These are phyloP conservation scores for Lactarius akahatsu DNA, from an alignment of 768 basidiomycete species.

Conservation along the genomic window DNA sequence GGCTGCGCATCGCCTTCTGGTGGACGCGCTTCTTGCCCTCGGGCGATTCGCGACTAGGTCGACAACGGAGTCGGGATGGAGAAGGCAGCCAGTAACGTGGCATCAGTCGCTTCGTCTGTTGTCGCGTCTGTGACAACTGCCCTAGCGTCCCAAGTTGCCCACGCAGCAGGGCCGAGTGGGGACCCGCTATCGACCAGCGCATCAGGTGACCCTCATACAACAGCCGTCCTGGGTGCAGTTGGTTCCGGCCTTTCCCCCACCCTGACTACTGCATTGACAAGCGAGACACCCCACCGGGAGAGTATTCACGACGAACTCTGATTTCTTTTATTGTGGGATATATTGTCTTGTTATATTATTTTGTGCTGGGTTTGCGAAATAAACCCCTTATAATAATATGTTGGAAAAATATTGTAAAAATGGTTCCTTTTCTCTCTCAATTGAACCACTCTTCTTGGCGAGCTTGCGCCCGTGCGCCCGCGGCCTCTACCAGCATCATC, in stretches of 20 bases:
- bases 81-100: slow-evolving; percentile 4
- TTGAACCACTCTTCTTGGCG: too few species aligned
- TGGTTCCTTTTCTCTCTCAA: too few species aligned
- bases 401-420: too few species aligned
- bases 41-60: neutral
- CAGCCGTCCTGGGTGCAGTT: neutral
- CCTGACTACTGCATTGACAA: neutral
- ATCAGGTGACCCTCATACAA: neutral
- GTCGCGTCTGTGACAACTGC: slow-evolving; percentile 3
- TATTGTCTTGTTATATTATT: too few species aligned
- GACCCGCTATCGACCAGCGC: neutral
- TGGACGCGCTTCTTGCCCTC: slow-evolving; percentile 76
- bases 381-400: too few species aligned
- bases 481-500: too few species aligned
- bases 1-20: slow-evolving; percentile 79
- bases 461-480: too few species aligned
- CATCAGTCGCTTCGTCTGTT: slow-evolving; percentile 6
- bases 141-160: slow-evolving; percentile 2
- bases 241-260: neutral
- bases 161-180: neutral
- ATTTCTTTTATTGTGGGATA: neutral
- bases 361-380: too few species aligned
- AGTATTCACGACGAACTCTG: slow-evolving; percentile 22
- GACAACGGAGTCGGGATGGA: slow-evolving; percentile 4
- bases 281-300: slow-evolving; percentile 1